These are phyloP conservation scores for Fomes fomentarius DNA, from an alignment of 1,284 basidiomycete genomes.

Conservation along the genomic window DNA sequence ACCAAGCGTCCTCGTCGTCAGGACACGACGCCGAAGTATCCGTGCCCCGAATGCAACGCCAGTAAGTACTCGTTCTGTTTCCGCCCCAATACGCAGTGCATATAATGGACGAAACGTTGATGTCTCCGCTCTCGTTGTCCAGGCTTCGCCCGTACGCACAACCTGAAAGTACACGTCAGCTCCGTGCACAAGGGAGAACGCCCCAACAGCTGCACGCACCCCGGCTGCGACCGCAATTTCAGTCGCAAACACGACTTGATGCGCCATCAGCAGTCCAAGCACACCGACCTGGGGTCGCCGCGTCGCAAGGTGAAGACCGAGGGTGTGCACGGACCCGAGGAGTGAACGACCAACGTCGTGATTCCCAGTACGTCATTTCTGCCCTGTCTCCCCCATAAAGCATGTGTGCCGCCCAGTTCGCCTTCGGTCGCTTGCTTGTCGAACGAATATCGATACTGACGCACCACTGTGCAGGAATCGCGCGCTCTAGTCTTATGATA, in stretches of 20 bases:
- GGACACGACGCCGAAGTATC: slow-evolving; percentile 8
- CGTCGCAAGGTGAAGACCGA: slow-evolving; percentile 4
- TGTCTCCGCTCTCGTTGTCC: not conserved
- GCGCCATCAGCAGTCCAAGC: slow-evolving; percentile 11
- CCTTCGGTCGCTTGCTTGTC: too few relatives aligned
- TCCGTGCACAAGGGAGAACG: slow-evolving; percentile 11
- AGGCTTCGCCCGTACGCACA: slow-evolving; percentile 16
- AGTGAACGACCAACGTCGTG: not conserved
- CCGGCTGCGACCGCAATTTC: slow-evolving; percentile 2
- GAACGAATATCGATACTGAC: not conserved
- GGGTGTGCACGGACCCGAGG: not conserved
- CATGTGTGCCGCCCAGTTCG: not conserved
- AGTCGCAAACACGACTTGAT: slow-evolving; percentile 16
- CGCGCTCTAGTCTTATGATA: slow-evolving; percentile 2
- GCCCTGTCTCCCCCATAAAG: not conserved
- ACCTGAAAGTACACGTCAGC: slow-evolving; percentile 14
- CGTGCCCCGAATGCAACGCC: not conserved
- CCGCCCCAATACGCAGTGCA: too few relatives aligned
- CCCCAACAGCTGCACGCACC: not conserved
- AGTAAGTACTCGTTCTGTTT: not conserved
- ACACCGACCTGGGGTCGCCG: slow-evolving; percentile 17
- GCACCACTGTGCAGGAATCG: not conserved
- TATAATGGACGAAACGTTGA: not conserved
- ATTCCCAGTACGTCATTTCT: slow-evolving; percentile 9
- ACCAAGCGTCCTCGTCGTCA: slow-evolving; percentile 6